Evolutionary conservation across 441 rosid species (phyloP).

Genomic region (Adansonia madagascariensis): DNA sequence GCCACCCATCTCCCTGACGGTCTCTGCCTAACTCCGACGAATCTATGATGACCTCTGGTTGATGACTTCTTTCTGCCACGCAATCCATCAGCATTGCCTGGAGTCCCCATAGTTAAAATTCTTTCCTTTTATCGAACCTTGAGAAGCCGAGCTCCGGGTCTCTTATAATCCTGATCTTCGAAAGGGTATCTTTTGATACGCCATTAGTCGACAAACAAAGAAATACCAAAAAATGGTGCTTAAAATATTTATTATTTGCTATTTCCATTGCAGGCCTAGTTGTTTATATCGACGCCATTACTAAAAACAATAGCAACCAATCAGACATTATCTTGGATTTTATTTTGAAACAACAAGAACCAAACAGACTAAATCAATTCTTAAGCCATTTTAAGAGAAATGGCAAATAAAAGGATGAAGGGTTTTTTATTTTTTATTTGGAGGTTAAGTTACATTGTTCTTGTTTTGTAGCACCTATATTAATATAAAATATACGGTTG

Average conservation of each 20-base stretch:
- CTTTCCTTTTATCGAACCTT: conserved; percentile 13
- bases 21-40: conserved; percentile 62
- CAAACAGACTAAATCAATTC: neutral
- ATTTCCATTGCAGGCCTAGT: conserved; percentile 10
- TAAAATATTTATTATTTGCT: neutral
- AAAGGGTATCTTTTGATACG: conserved; percentile 21
- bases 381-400: neutral
- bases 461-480: neutral
- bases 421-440: neutral
- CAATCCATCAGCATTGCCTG: neutral
- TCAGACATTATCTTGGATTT: neutral
- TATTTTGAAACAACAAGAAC: neutral
- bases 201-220: conserved; percentile 20
- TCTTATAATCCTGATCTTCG: conserved; percentile 21
- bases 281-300: neutral
- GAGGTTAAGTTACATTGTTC: neutral
- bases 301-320: neutral
- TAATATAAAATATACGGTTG: too few relatives aligned
- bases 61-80: conserved; percentile 47
- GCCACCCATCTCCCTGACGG: conserved; percentile 70
- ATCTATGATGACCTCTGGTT: conserved; percentile 52
- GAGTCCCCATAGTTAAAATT: conserved; percentile 29
- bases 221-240: conserved; percentile 25
- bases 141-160: neutral
- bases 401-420: neutral